A percentile compares a stretch with the other conserved stretches of the same genome.
Conservation (phyloP, 208 protist genomes). For the Kentomonas sorsogonicus region DNA sequence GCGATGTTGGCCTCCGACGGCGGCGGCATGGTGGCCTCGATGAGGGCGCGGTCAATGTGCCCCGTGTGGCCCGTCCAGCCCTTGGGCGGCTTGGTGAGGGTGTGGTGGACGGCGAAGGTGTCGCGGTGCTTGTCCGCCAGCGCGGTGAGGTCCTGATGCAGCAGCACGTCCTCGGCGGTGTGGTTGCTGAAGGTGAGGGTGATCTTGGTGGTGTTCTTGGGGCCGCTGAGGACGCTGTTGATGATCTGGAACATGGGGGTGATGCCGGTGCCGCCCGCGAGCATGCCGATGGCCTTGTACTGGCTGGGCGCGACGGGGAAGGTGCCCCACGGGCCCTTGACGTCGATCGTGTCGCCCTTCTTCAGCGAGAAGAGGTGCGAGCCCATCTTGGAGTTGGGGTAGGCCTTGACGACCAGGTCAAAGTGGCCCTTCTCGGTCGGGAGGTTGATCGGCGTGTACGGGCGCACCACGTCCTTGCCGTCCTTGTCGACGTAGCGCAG, state of each 20-base stretch:
- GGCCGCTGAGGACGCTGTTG: slow-evolving; percentile 47
- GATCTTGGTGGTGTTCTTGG: slow-evolving; percentile 53
- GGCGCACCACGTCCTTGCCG: slow-evolving; percentile 59
- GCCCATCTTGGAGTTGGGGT: slow-evolving; percentile 85
- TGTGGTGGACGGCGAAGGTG: slow-evolving; percentile 67
- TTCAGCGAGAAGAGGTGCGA: slow-evolving; percentile 80
- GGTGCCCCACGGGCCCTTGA: slow-evolving; percentile 71
- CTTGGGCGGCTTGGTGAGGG: slow-evolving; percentile 43
- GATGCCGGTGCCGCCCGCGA: slow-evolving; percentile 87
- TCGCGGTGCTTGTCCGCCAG: slow-evolving; percentile 41
- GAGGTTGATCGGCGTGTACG: slow-evolving; percentile 74
- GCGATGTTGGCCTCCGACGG: slow-evolving; percentile 20
- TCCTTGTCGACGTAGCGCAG: slow-evolving; percentile 47
- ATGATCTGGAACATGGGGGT: slow-evolving; percentile 88
- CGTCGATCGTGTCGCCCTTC: slow-evolving; percentile 75
- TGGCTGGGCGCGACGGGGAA: slow-evolving; percentile 58
- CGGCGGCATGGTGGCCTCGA: slow-evolving; percentile 60
- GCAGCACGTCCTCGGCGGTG: slow-evolving; percentile 76
- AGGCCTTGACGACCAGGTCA: slow-evolving; percentile 77
- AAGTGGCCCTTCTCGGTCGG: slow-evolving; percentile 50
- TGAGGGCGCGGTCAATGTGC: slow-evolving; percentile 47
- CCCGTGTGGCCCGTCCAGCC: slow-evolving; percentile 61
- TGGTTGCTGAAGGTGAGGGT: slow-evolving; percentile 75
- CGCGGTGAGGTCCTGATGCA: slow-evolving; percentile 56
- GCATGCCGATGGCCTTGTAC: slow-evolving; percentile 77